Evolutionary conservation across 225 moss, liverwort and hornwort species (phyloP), one percentile per base, ranked within the genome.

Genomic region (Pleurozium schreberi): DNA sequence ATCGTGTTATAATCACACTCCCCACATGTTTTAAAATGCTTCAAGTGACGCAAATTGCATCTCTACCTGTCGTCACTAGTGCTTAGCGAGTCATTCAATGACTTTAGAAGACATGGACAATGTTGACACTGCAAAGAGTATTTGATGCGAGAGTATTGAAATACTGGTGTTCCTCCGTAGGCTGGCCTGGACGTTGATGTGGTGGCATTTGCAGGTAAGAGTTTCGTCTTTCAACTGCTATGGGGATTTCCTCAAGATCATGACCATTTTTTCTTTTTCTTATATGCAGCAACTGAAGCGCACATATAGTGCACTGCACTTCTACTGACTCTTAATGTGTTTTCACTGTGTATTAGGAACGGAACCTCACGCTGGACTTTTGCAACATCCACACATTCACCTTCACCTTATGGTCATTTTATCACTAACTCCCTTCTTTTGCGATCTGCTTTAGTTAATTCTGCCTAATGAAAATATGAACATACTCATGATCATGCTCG

Each of bases 151-250:
- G 76, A 76, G 61, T 90, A 88, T 62, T 80, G 85, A 77, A 81
- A 64, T 61, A n/a, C 81, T 88, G 88, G 88, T 86, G 64, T 77
- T 85, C 68, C 70, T 90, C 65, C 38, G 84, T 95, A 99, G 98
- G 95, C 95, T 90, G 98, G 96, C 71, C 90, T 99, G 92, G 97
- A 99, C 88, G 98, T 99, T 85, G 98, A 99, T 90, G 91, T 99
- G 92, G 95, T 99, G 64, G 98, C 98, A 60, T 96, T 94, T 90
- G 93, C 95, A 92, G 98, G 98, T 98, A 92, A 71, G 53, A 83
- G 62, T 76, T 78, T 75, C 53, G 66, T 75, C 66, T 83, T 67
- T 75, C 53, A 75, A 42, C 70, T 89, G 63, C 50, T 31, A 64
- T 58, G 23, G 42, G 52, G 33, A 83, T 80, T 83, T 31, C 66